Base-by-base conservation (phyloP, 1,284 basidiomycete genomes). In the Trichosporon inkin region DNA sequence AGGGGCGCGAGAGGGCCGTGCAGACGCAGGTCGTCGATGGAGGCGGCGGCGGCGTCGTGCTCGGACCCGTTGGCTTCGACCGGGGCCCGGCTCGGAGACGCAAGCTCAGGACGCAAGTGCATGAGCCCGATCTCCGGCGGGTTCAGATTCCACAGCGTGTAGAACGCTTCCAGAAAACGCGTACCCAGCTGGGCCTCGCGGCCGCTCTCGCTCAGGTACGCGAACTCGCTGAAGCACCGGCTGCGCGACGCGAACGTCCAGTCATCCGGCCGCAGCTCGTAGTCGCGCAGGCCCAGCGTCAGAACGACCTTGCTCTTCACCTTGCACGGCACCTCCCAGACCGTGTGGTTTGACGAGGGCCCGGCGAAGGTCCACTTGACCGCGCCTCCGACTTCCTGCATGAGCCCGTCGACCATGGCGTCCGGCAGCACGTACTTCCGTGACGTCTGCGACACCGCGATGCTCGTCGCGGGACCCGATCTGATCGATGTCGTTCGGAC, bases 331-430 rank as follows among this genome's bases (percentile, higher is more conserved):
- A 49, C 44, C 28, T 49, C 44, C 44, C 44, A 49, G 14, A 49
- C n/a, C 11, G 44, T 49, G 24, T 32, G 24, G 44, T 49, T 49
- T 10, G 44, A 49, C 6, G 44, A 7, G 24, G 16, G 10, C 24
- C 10, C 44, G 36, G 6, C 11, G 36, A 6, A 38, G 36, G 13
- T 38, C 44, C 44, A 32, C 44, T 49, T 49, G 44, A 49, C 44
- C 24, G 44, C 44, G 16, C 44, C 44, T 6, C 7, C 7, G 22
- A 49, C 44, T 22, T 49, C 44, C 14, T 49, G 22, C 44, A 49
- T 49, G 44, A 49, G 44, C 24, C 44, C 24, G 44, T 49, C 44
- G 24, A 49, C 44, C 44, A 49, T 49, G 24, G 44, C 44, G 44
- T 49, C 44, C 24, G 44, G 44, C 22, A 49, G 44, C 24, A 49